Conservation (phyloP, 495 filamentous ascomycete genomes). For the Echria macrotheca region DNA sequence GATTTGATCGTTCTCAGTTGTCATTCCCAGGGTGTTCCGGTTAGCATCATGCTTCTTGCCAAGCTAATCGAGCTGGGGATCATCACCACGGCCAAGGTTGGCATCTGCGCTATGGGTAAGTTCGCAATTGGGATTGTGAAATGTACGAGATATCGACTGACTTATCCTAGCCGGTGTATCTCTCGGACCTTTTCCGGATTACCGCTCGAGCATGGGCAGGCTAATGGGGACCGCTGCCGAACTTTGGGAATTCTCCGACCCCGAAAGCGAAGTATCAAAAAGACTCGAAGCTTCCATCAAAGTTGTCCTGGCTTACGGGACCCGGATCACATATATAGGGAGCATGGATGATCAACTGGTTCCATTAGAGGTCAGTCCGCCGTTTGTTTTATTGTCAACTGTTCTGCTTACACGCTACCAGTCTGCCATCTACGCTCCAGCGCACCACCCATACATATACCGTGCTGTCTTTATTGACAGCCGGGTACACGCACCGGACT, state of each 20-base stretch:
- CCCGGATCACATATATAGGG: conserved; percentile 77
- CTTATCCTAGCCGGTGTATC: conserved; percentile 88
- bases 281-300: conserved; percentile 72
- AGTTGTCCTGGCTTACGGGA: conserved; percentile 66
- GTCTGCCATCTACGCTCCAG: conserved; percentile 79
- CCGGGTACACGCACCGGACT: conserved; percentile 85
- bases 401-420: conserved; percentile 25
- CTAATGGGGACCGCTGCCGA: conserved; percentile 85
- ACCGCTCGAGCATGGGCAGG: conserved; percentile 67
- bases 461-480: conserved; percentile 93
- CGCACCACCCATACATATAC: conserved; percentile 86
- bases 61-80: conserved; percentile 79
- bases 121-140: too few species aligned
- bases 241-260: conserved; percentile 83
- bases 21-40: conserved; percentile 93
- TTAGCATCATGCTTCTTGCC: conserved; percentile 86
- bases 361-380: conserved; percentile 67
- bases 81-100: conserved; percentile 62
- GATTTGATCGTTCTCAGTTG: conserved; percentile 88
- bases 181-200: conserved; percentile 82
- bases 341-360: conserved; percentile 97
- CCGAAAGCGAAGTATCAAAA: conserved; percentile 73
- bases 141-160: too few species aligned
- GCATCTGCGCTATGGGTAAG: conserved; percentile 76
- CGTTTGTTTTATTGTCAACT: conserved; percentile 18